phyloP scores from a whole-genome alignment of 306 rosid species.

The Sicyos edulis region DNA sequence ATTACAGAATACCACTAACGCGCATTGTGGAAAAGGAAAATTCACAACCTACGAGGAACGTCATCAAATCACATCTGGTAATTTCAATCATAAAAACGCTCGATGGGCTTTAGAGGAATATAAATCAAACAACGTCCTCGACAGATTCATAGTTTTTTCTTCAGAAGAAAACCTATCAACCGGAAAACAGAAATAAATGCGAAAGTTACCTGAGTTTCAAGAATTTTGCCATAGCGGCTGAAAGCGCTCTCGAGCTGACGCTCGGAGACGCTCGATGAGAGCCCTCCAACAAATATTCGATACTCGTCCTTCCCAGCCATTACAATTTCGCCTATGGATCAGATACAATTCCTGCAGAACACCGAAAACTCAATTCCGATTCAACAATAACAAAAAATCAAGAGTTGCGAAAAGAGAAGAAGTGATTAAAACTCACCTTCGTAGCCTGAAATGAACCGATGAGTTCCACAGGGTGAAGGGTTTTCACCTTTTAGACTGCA shows the following conservation, averaged over 20 bases:
- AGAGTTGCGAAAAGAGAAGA: conserved; percentile 1
- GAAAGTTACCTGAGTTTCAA: conserved; percentile 63
- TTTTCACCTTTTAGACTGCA: not conserved
- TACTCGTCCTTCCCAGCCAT: conserved; percentile 88
- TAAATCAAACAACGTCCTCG: not conserved
- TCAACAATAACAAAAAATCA: not conserved
- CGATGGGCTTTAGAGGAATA: not conserved
- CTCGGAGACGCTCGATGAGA: conserved; percentile 80
- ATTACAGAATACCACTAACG: too few relatives aligned
- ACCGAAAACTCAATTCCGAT: not conserved
- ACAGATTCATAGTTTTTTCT: not conserved
- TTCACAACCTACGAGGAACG: not conserved
- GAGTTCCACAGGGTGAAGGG: not conserved
- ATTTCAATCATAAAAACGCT: not conserved
- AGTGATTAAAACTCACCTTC: not conserved
- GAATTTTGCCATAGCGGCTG: conserved; percentile 68
- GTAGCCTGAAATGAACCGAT: not conserved
- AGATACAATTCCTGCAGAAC: not conserved
- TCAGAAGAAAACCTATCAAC: not conserved
- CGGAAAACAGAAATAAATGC: not conserved
- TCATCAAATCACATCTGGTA: not conserved
- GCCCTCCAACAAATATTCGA: conserved; percentile 86
- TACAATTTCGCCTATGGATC: conserved; percentile 15
- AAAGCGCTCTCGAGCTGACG: conserved; percentile 84
- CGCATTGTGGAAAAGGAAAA: not conserved